Base-by-base conservation (phyloP, 116 monocot genomes). In the Trichopus zeylanicus region DNA sequence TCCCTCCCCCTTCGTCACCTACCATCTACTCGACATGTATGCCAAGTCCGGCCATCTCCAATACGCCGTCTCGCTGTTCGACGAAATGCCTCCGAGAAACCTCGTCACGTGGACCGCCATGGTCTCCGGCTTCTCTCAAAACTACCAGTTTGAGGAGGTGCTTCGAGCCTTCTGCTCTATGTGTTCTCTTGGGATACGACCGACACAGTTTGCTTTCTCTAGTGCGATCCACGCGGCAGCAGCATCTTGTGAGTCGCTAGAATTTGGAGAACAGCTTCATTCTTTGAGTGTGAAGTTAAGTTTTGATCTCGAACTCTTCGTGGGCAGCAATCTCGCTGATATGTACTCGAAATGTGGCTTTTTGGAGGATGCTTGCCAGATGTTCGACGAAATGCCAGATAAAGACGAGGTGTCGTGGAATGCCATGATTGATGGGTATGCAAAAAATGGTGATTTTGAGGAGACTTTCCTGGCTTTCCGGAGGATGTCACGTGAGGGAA, bases 351-450 rank as follows among this genome's bases (percentile, higher is more conserved):
- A 74, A 65, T 78, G 77, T 30, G 67, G 57, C 13, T 70, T 34
- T 3, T 22, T 77, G 67, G 28, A 0, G 1, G 57, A 69, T 15
- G 73, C 73, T 16, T 55, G 62, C 47, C 29, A 24, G 63, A 24
- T 77, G 11, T 82, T 82, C n/a, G 70, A 82, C 19, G 59, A 57
- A 53, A 65, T 82, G 70, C 70, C 73, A 0, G 16, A n/a, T 22
- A 82, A 77, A 27, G 82, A 82, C 39, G 73, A 70, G 63, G 73
- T 82, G 11, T 58, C 76, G 0, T 82, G 82, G 82, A 73, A 72
- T 1, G 48, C 77, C 53, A 67, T 77, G 73, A 82, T 82, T 6
- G 82, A 77, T 56, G 82, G 77, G 69, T 67, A 77, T 23, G 53
- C 73, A 0, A 77, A 82, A 63, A 77, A 70, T 46, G 73, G 70